Percentiles rank a stretch among this genome's conserved stretches.
Evolutionary conservation across 2,329 filamentous ascomycete genomes (phyloP).

Genomic region (Hymenoscyphus scutula): DNA sequence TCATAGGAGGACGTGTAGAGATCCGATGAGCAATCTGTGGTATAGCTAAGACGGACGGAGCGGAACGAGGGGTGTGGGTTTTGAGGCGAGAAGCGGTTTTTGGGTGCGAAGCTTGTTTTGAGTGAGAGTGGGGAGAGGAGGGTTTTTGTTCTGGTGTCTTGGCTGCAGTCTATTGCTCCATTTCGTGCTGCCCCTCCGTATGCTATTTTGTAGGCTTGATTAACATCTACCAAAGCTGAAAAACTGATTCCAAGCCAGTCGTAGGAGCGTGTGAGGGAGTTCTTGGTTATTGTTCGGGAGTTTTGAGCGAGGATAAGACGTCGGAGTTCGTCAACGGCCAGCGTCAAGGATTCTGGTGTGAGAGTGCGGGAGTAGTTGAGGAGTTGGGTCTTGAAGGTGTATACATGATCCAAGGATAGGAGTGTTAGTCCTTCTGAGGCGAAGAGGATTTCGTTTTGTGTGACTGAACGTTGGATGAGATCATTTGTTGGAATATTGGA

Average conservation of each 20-base stretch:
- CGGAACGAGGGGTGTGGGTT: not conserved
- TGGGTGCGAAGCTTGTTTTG: slow-evolving; percentile 8
- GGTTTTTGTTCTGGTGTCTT: slow-evolving; percentile 23
- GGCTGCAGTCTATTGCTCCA: slow-evolving; percentile 47
- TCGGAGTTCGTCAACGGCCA: slow-evolving; percentile 62
- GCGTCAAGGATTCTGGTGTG: slow-evolving; percentile 44
- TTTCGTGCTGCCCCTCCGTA: slow-evolving; percentile 50
- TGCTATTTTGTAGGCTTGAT: slow-evolving; percentile 53
- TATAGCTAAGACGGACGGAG: not conserved
- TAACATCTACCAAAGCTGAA: slow-evolving; percentile 51
- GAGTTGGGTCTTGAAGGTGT: slow-evolving; percentile 62
- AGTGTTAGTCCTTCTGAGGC: slow-evolving; percentile 58
- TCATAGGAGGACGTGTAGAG: not conserved
- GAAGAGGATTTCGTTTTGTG: slow-evolving; percentile 62
- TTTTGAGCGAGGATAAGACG: slow-evolving; percentile 55
- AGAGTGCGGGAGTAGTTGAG: slow-evolving; percentile 53
- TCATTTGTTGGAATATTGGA: slow-evolving; percentile 48
- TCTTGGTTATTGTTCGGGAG: slow-evolving; percentile 48
- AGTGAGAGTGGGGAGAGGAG: slow-evolving; percentile 16
- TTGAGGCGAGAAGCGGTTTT: not conserved
- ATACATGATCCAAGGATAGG: slow-evolving; percentile 59
- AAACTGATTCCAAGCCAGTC: slow-evolving; percentile 55
- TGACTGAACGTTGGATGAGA: slow-evolving; percentile 54
- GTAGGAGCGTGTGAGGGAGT: slow-evolving; percentile 54
- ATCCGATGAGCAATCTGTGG: not conserved